Base-by-base conservation (phyloP, 1,139 yeast species). In the Geotrichum australiense region DNA sequence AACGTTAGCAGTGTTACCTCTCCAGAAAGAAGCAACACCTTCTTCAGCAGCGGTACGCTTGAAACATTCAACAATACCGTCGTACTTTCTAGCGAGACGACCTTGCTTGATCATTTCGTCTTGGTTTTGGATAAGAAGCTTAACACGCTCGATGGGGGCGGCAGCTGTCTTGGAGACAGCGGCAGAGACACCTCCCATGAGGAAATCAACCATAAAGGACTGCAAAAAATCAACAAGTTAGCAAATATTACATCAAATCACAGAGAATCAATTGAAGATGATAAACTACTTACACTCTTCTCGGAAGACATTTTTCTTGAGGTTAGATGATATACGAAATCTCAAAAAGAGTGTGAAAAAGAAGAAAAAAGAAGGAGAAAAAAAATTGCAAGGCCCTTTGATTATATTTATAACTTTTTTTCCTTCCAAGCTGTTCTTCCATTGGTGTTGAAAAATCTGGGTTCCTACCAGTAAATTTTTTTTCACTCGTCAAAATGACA, bases 41-140 rank as follows among this genome's bases (percentile, higher is more conserved):
- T 80, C 87, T 52, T 77, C 80, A 50, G 76, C 73, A 52, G 79
- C 72, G 53, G 87, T 80, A 66, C 86, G 78, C 58, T 64, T 70
- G 81, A 80, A 80, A 67, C 83, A 76, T 62, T 80, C 86, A 50
- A 55, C 65, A 55, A 80, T 79, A 71, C 87, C 87, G 52, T 64
- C 69, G 75, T 80, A 80, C 58, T 69, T 74, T 57, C 62, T 70
- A 50, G 76, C 69, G 56, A 80, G 74, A 70, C 85, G 82, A 59
- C 86, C 86, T 69, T 78, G 84, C 74, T 80, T 80, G 68, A 80
- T 63, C 87, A 80, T 80, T 71, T 80, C 87, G 63, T 80, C 87
- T 70, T 80, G 87, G 69, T 80, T 80, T 73, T 80, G 89, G 68
- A 80, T 78, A 66, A 80, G 76, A 56, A 80, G 73, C 74, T 80